Percentiles rank a stretch among this genome's conserved stretches.
phyloP scores from a whole-genome alignment of 495 filamentous ascomycete genomes.

The Aspergillus funiculosus region DNA sequence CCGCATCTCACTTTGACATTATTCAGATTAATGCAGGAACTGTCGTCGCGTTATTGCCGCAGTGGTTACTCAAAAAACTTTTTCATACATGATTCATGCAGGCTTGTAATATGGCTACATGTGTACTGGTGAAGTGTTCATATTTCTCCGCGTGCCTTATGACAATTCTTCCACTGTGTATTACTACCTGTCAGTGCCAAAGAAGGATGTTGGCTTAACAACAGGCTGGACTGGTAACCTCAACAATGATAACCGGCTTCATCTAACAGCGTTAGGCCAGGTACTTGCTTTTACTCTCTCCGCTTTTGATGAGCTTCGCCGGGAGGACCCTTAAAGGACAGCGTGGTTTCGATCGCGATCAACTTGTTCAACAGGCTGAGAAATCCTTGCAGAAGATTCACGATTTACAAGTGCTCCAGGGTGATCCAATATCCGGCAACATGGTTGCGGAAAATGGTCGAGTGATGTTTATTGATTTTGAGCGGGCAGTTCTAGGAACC shows the following conservation, averaged over 20 bases:
- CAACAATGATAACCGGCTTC: slow-evolving; percentile 12
- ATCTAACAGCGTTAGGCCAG: slow-evolving; percentile 20
- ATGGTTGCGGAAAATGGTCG: slow-evolving; percentile 16
- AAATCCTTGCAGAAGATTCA: slow-evolving; percentile 18
- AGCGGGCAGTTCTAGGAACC: slow-evolving; percentile 16
- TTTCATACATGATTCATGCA: slow-evolving; percentile 39
- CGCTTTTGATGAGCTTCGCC: slow-evolving; percentile 27
- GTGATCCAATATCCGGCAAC: slow-evolving; percentile 17
- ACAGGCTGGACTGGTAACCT: slow-evolving; percentile 7
- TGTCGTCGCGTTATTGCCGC: slow-evolving; percentile 19
- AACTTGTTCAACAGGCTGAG: slow-evolving; percentile 13
- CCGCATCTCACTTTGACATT: no score
- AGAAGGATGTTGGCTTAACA: slow-evolving; percentile 27
- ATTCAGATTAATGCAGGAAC: no score
- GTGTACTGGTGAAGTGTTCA: slow-evolving; percentile 37
- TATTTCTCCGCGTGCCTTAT: slow-evolving; percentile 41
- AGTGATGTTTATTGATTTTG: slow-evolving; percentile 26
- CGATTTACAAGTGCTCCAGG: slow-evolving; percentile 16
- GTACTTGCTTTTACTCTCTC: slow-evolving; percentile 15
- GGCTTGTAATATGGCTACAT: slow-evolving; percentile 39
- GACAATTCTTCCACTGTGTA: slow-evolving; percentile 31
- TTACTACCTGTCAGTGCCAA: slow-evolving; percentile 35
- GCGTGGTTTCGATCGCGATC: slow-evolving; percentile 3
- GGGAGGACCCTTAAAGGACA: slow-evolving; percentile 15
- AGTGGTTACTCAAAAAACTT: slow-evolving; percentile 40